Evolutionary conservation across 2,329 filamentous ascomycete genomes (phyloP).

Genomic region (Periconia sp.): DNA sequence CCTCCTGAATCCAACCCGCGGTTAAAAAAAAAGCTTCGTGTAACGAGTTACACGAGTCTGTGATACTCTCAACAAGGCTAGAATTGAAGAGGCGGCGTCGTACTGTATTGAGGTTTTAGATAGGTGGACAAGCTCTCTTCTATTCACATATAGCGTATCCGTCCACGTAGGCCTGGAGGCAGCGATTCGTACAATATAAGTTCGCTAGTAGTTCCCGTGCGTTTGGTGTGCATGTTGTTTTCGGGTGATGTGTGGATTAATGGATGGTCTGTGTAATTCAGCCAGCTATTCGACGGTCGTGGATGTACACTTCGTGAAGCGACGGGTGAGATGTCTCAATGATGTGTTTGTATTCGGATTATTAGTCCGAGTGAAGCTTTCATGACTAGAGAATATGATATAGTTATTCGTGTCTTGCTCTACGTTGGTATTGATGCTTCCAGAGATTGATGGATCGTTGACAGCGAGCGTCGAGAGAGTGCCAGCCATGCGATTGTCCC

Average conservation of each 20-base stretch:
- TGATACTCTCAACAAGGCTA: not conserved
- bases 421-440: slow-evolving; percentile 17
- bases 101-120: slow-evolving; percentile 1
- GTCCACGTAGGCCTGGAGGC: slow-evolving; percentile 6
- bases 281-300: slow-evolving; percentile 20
- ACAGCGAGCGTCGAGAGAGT: slow-evolving; percentile 9
- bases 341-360: slow-evolving; percentile 85
- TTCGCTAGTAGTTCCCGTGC: slow-evolving; percentile 1
- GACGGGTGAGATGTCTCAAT: slow-evolving; percentile 20
- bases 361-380: slow-evolving; percentile 94
- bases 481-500: slow-evolving; percentile 25
- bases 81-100: not conserved
- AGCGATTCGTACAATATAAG: slow-evolving; percentile 5
- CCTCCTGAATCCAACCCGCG: too few relatives aligned
- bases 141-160: not conserved
- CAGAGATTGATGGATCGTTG: slow-evolving; percentile 26
- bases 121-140: slow-evolving; percentile 1
- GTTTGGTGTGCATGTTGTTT: not conserved
- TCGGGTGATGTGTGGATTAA: slow-evolving; percentile 14
- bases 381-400: slow-evolving; percentile 30
- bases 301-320: slow-evolving; percentile 24
- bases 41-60: too few relatives aligned
- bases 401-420: slow-evolving; percentile 4
- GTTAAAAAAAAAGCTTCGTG: too few relatives aligned
- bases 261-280: slow-evolving; percentile 28